These are phyloP conservation scores for Pleurotus eryngii DNA, from an alignment of 768 basidiomycete species.

Conservation along the genomic window DNA sequence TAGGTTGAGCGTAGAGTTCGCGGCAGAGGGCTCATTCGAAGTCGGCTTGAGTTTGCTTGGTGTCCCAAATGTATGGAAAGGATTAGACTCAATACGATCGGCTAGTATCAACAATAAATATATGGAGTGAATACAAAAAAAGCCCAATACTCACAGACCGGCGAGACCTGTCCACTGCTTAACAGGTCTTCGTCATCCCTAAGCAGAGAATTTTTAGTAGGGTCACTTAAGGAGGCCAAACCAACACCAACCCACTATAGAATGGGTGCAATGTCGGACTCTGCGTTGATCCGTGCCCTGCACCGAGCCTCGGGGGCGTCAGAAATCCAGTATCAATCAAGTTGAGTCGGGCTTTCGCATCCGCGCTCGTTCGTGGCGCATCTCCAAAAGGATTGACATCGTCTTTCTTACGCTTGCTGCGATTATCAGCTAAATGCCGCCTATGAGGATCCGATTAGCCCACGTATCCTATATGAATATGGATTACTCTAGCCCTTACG, in stretches of 20 bases:
- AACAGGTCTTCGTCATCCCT: slow-evolving; percentile 63
- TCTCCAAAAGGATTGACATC: background rate
- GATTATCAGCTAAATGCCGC: slow-evolving; percentile 3
- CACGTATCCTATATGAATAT: no score
- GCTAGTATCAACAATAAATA: background rate
- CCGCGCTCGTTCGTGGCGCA: background rate
- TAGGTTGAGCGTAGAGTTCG: slow-evolving; percentile 15
- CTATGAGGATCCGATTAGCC: background rate
- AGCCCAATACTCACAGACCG: slow-evolving; percentile 46
- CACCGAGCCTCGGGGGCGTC: background rate
- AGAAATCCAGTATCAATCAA: slow-evolving; percentile 1
- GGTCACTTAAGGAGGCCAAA: background rate
- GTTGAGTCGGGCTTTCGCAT: background rate
- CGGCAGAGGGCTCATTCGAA: slow-evolving; percentile 12
- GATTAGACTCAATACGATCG: slow-evolving; percentile 17
- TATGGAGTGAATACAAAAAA: background rate
- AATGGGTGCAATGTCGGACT: slow-evolving; percentile 5
- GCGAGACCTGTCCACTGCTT: slow-evolving; percentile 78
- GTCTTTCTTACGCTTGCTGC: background rate
- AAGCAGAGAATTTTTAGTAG: background rate
- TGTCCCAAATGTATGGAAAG: slow-evolving; percentile 14
- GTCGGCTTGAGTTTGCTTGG: slow-evolving; percentile 2
- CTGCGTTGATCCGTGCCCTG: background rate
- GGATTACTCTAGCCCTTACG: background rate
- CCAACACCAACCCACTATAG: background rate